phyloP scores from a whole-genome alignment of 1,284 basidiomycete species.

The Phaffia rhodozyma region DNA sequence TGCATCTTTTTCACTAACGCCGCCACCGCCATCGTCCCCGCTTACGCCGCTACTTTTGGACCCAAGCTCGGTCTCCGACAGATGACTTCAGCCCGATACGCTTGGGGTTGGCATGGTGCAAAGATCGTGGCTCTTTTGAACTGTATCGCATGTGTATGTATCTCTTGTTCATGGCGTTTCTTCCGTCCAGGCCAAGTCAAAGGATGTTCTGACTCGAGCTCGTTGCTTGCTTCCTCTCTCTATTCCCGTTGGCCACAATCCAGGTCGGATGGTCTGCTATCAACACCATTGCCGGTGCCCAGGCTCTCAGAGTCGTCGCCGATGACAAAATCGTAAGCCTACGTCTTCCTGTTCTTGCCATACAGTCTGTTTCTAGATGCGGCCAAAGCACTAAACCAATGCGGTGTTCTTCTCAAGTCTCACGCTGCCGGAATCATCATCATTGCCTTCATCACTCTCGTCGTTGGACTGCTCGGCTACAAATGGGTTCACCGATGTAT shows the following conservation, averaged over 20 bases:
- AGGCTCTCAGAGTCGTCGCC: conserved; percentile 28
- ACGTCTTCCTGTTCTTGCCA: not conserved
- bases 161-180: too few relatives aligned
- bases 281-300: conserved; percentile 35
- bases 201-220: too few relatives aligned
- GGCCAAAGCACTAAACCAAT: conserved; percentile 11
- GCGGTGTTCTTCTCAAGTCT: conserved; percentile 16
- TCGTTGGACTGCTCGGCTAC: conserved; percentile 39
- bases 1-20: conserved; percentile 28
- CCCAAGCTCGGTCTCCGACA: conserved; percentile 33
- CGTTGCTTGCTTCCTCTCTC: too few relatives aligned
- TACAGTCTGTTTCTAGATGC: conserved; percentile 10
- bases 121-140: conserved; percentile 23
- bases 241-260: too few relatives aligned
- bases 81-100: conserved; percentile 35
- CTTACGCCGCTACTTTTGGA: conserved; percentile 28
- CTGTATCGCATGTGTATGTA: conserved; percentile 28
- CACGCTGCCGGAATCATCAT: conserved; percentile 30
- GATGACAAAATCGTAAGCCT: conserved; percentile 24
- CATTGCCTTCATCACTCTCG: conserved; percentile 34
- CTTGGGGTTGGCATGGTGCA: conserved; percentile 33
- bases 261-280: conserved; percentile 29
- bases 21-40: conserved; percentile 23
- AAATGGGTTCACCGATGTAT: conserved; percentile 32
- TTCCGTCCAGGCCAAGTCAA: too few relatives aligned